Base-by-base conservation (phyloP, 352 stramenopile genomes). In the Globisporangium radiosum region DNA sequence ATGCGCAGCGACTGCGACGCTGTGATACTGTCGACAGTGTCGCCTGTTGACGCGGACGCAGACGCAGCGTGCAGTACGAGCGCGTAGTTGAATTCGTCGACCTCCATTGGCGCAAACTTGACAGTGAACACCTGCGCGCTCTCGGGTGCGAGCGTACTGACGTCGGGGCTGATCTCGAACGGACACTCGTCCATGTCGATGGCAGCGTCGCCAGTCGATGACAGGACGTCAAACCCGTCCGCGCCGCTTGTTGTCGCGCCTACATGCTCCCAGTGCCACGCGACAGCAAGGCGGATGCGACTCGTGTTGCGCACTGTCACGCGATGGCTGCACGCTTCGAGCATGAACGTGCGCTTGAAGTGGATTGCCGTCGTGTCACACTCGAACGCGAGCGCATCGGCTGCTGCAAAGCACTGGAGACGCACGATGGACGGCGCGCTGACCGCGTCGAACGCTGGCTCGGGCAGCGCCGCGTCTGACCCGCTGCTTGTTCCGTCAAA, bases 31-130 rank as follows among this genome's bases (percentile, higher is more conserved):
- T 55, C 40, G 13, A 47, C 42, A 8, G 15, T 19, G 9, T 33
- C 49, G 9, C 5, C 10, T 56, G 17, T 55, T 56, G 17, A 56
- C 43, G 36, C 44, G 8, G 44, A 44, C 19, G 49, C 42, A 14
- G 39, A 33, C 25, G 8, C n/a, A 48, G 64, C 50, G 13, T 69
- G 64, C n/a, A 92, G 75, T 13, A 65, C 67, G 7, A 96, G 65
- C 17, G 66, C 54, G 63, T 93, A 97, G 15, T 73, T 63, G 57
- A 87, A 96, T 13, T 96, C 85, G 51, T 97, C 80, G 19, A 97
- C 92, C 57, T 98, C 93, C 55, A 97, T 79, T 6, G 93, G 93
- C 0, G 88, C 71, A 63, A 98, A 98, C 25, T 85, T 81, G 14
- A 98, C 65, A 1, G 75, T 67, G 59, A 98, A 98, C 7, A 73